These are phyloP conservation scores for Backusella luteola DNA, from an alignment of 192 early-diverging fungal species.

Conservation along the genomic window DNA sequence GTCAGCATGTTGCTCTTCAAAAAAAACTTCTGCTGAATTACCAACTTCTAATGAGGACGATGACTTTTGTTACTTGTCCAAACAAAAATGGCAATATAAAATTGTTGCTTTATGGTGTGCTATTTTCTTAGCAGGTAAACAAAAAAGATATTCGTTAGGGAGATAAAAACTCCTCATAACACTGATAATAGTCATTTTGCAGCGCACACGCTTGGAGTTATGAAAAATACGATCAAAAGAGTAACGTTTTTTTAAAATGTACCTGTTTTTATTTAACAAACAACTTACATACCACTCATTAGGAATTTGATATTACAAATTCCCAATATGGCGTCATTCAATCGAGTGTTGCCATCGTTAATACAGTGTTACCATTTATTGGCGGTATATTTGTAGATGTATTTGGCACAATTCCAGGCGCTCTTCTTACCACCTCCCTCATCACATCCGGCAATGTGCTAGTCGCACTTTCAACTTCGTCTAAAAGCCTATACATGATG, in stretches of 20 bases:
- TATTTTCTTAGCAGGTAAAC: conserved; percentile 59
- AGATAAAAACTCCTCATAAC: not conserved
- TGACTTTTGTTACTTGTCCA: conserved; percentile 23
- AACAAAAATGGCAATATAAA: conserved; percentile 49
- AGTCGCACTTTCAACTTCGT: conserved; percentile 49
- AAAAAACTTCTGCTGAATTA: not conserved
- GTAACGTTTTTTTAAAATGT: conserved; percentile 35
- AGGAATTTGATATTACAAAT: conserved; percentile 62
- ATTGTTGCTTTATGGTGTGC: conserved; percentile 55
- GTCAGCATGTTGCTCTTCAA: conserved; percentile 12
- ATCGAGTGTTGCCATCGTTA: conserved; percentile 60
- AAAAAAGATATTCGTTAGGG: too few species aligned
- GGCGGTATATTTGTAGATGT: conserved; percentile 55
- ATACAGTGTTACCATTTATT: conserved; percentile 54
- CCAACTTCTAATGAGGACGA: conserved; percentile 5
- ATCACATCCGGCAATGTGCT: conserved; percentile 56
- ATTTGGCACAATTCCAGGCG: conserved; percentile 59
- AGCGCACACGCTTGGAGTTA: conserved; percentile 67
- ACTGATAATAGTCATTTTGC: conserved; percentile 56
- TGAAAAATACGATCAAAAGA: conserved; percentile 77
- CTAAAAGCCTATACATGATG: conserved; percentile 47
- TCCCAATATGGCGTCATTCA: conserved; percentile 66
- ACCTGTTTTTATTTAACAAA: not conserved
- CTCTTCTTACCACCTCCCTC: conserved; percentile 50
- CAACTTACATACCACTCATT: not conserved